phyloP scores from a whole-genome alignment of 208 protist genomes.

The Balamuthia mandrillaris region DNA sequence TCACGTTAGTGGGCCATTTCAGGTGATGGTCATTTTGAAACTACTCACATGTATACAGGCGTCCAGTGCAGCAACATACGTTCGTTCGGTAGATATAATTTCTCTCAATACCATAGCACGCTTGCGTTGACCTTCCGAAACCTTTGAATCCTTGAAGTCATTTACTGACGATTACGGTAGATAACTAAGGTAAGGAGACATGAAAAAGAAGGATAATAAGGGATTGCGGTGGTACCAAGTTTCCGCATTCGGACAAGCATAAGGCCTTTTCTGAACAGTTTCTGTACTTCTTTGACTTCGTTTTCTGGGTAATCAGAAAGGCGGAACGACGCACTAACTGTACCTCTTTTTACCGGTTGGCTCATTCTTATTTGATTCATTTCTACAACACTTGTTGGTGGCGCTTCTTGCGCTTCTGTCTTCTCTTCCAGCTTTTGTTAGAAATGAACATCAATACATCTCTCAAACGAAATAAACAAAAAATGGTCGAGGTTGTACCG shows the following conservation, averaged over 20 bases:
- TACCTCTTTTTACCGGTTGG: too few relatives aligned
- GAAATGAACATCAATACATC: too few relatives aligned
- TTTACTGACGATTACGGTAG: neutral
- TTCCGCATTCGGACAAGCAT: neutral
- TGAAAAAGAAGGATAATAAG: neutral
- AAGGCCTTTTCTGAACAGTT: neutral
- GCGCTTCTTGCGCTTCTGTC: too few relatives aligned
- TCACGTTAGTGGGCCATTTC: too few relatives aligned
- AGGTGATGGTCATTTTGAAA: neutral
- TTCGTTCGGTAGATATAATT: neutral
- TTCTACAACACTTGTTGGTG: too few relatives aligned
- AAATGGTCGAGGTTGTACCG: too few relatives aligned
- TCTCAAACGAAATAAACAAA: too few relatives aligned
- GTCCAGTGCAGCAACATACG: neutral
- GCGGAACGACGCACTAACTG: too few relatives aligned
- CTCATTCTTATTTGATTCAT: too few relatives aligned
- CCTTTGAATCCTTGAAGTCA: conserved; percentile 22
- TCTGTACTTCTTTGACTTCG: too few relatives aligned
- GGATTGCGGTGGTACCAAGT: neutral
- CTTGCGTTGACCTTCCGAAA: neutral
- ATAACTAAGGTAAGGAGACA: neutral
- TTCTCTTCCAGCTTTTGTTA: too few relatives aligned
- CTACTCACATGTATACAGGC: neutral
- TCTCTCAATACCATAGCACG: neutral
- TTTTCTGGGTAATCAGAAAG: too few relatives aligned